Percentiles rank a stretch among this genome's conserved stretches.
Evolutionary conservation across 2,329 filamentous ascomycete species (phyloP).

Genomic region (Dactylonectria estremocensis): DNA sequence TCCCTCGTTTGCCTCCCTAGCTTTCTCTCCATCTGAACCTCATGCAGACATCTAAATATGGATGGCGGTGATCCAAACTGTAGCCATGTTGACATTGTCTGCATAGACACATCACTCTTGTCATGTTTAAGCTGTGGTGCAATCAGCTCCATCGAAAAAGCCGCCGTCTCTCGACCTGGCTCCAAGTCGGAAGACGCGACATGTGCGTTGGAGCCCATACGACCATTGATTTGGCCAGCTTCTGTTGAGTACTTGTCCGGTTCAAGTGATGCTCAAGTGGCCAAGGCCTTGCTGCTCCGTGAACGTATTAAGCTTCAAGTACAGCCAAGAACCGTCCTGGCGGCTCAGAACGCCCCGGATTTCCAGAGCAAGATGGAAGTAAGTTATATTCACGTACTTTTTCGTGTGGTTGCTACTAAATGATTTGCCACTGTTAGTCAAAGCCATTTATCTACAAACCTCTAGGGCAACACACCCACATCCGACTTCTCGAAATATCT

Average conservation of each 20-base stretch:
- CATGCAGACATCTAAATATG: too few species aligned
- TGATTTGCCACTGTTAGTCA: not conserved
- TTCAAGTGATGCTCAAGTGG: not conserved
- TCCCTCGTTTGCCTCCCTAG: too few species aligned
- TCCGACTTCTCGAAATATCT: slow-evolving; percentile 29
- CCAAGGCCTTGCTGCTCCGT: not conserved
- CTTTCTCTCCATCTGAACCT: too few species aligned
- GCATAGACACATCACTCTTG: not conserved
- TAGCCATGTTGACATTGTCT: slow-evolving; percentile 4
- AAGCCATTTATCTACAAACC: slow-evolving; percentile 23
- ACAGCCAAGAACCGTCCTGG: not conserved
- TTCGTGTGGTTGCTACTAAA: too few species aligned
- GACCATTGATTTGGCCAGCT: not conserved
- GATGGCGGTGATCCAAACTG: not conserved
- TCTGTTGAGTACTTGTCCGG: not conserved
- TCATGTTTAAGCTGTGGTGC: slow-evolving; percentile 1
- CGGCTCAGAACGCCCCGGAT: not conserved
- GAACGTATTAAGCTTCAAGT: not conserved
- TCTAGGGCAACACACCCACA: slow-evolving; percentile 11
- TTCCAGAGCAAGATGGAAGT: not conserved
- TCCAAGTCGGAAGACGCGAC: not conserved
- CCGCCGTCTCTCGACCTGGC: not conserved
- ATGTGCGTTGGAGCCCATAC: not conserved
- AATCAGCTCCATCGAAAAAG: not conserved
- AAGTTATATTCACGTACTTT: not conserved